phyloP scores from a whole-genome alignment of 1,284 basidiomycete genomes.

The Pyrrhoderma lamaoense region DNA sequence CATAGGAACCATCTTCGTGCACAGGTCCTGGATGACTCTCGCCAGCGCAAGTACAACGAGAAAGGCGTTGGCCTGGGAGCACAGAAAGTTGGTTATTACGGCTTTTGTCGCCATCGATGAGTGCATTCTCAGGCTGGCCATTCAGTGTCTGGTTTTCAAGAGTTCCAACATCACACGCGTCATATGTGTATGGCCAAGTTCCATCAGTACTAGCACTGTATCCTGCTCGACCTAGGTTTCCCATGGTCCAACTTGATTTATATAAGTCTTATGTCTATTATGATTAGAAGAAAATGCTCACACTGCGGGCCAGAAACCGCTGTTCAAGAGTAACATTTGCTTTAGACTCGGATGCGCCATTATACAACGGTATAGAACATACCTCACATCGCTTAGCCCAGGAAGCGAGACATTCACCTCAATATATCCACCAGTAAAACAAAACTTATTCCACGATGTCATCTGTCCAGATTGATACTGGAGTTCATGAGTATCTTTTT shows the following conservation, averaged over 20 bases:
- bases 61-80: slow-evolving; percentile 70
- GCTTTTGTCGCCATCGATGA: slow-evolving; percentile 31
- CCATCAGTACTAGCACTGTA: slow-evolving; percentile 24
- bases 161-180: slow-evolving; percentile 54
- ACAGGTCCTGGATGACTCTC: slow-evolving; percentile 78
- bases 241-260: slow-evolving; percentile 43
- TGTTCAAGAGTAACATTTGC: slow-evolving; percentile 9
- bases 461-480: not conserved
- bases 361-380: not conserved
- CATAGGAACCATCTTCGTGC: slow-evolving; percentile 45
- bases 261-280: not conserved
- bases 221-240: slow-evolving; percentile 42
- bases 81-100: slow-evolving; percentile 41
- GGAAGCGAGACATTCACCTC: slow-evolving; percentile 18
- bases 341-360: too few relatives aligned
- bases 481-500: slow-evolving; percentile 30
- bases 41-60: slow-evolving; percentile 75
- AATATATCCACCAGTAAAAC: slow-evolving; percentile 44
- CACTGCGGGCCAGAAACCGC: slow-evolving; percentile 43
- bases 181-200: slow-evolving; percentile 43
- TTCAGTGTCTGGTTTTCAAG: slow-evolving; percentile 42
- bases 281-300: slow-evolving; percentile 1
- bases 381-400: not conserved
- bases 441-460: slow-evolving; percentile 41
- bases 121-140: slow-evolving; percentile 30